Conservation (phyloP, 2,329 filamentous ascomycete species). For the Aspergillus sp. region DNA sequence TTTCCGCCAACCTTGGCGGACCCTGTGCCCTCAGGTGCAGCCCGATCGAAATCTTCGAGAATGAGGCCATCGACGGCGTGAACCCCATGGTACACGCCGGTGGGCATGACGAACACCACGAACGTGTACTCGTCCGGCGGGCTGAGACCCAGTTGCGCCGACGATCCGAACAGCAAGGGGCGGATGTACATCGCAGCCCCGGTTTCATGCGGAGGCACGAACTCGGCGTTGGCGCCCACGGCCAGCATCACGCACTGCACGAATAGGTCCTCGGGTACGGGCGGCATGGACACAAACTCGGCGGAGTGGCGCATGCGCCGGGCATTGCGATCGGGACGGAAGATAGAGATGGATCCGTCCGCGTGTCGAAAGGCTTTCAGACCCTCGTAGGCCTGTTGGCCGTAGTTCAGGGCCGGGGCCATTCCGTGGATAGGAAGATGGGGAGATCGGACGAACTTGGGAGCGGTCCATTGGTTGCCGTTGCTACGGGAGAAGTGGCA, state of each 20-base stretch:
- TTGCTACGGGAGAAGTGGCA: conserved; percentile 75
- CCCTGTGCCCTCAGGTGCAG: conserved; percentile 87
- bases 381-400: conserved; percentile 97
- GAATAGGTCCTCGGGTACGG: conserved; percentile 75
- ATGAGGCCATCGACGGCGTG: conserved; percentile 85
- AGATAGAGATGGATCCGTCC: conserved; percentile 72
- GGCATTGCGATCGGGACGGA: conserved; percentile 85
- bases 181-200: conserved; percentile 92
- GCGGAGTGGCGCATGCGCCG: conserved; percentile 81
- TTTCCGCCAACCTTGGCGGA: conserved; percentile 95
- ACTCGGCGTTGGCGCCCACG: conserved; percentile 84
- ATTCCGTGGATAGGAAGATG: conserved; percentile 90
- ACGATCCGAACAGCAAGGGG: conserved; percentile 82
- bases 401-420: conserved; percentile 93
- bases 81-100: conserved; percentile 89
- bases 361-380: conserved; percentile 85
- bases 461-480: conserved; percentile 71
- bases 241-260: conserved; percentile 73
- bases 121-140: conserved; percentile 93
- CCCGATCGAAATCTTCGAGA: conserved; percentile 88
- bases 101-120: conserved; percentile 84
- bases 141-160: conserved; percentile 79
- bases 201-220: conserved; percentile 83
- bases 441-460: conserved; percentile 77
- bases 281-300: conserved; percentile 77